Evolutionary conservation across 306 rosid genomes (phyloP), one percentile per base, ranked within the genome.

Genomic region (Astragalus membranaceus): DNA sequence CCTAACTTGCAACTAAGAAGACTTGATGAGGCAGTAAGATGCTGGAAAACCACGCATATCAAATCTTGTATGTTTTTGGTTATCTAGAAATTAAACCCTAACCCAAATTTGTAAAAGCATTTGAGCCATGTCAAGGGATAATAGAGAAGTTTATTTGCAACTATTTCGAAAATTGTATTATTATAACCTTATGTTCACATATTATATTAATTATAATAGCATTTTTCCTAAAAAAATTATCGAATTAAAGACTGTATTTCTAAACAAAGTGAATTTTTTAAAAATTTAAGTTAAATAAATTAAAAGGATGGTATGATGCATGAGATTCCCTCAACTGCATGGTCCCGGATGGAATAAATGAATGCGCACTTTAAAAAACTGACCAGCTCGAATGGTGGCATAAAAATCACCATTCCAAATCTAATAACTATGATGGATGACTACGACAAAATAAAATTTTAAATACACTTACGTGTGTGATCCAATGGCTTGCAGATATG

Each of bases 401-500:
- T 55, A 49, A 48, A 15, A 15, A 37, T 15, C 29, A 59, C 49
- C 64, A 59, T 72, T 78, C 43, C 60, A 44, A 59, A 64, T 78
- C 43, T 53, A 44, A 63, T 69, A n/a, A 46, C 64, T 64, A 64
- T 29, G 76, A 78, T 64, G 15, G 52, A 35, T 53, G 60, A 26
- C 43, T 67, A 60, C 5, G 14, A 35, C 43, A 16, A 32, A 35
- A n/a, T 4, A 0, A 57, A 58, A 37, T 60, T 53, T 15, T 12
- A 75, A 43, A 69, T 74, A 35, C 8, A 53, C 97, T 57, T 82
- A 94, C 99, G 97, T 91, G 79, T 94, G 99, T 52, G 99, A 42
- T 67, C 97, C 97, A 26, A 94, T 68, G 74, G 95, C 99, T 79
- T 93, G 90, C 66, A 94, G 74, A 78, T 89, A 94, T 23, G 96